Conservation (phyloP, 2,329 filamentous ascomycete species). For the Pezicula radicicola region DNA sequence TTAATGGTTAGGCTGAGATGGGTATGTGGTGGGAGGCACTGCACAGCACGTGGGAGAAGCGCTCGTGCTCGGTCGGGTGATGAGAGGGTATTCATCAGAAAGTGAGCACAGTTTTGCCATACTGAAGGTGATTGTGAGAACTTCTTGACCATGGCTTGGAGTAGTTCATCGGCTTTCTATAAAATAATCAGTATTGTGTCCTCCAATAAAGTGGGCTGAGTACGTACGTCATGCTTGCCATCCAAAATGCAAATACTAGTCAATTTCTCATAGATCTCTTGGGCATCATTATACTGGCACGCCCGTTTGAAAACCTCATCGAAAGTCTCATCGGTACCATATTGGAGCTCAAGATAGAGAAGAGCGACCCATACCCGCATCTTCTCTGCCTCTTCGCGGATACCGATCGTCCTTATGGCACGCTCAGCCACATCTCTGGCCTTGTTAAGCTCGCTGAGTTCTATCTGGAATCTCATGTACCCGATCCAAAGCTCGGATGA, state of each 20-base stretch:
- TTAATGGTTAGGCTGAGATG: conserved; percentile 76
- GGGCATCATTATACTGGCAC: conserved; percentile 88
- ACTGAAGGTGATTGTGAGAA: conserved; percentile 75
- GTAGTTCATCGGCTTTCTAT: conserved; percentile 84
- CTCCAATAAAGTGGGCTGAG: neutral
- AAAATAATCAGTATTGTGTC: conserved; percentile 18
- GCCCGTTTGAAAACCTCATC: conserved; percentile 89
- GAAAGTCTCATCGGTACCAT: conserved; percentile 77
- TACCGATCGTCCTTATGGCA: conserved; percentile 86
- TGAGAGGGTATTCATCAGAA: conserved; percentile 73
- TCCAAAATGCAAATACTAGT: conserved; percentile 95
- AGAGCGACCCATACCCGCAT: conserved; percentile 93
- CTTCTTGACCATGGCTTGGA: conserved; percentile 84
- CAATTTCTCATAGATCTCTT: conserved; percentile 85
- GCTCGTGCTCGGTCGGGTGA: conserved; percentile 72
- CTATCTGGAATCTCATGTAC: conserved; percentile 98
- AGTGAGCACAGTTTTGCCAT: conserved; percentile 94
- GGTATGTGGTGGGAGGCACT: conserved; percentile 67
- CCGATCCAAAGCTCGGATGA: conserved; percentile 92
- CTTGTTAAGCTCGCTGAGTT: conserved; percentile 83
- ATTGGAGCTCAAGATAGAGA: conserved; percentile 90
- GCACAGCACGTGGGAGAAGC: conserved; percentile 78
- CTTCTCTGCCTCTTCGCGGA: conserved; percentile 88
- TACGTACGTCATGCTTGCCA: conserved; percentile 73
- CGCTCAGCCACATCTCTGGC: conserved; percentile 88